Percentiles rank a stretch among this genome's conserved stretches.
Evolutionary conservation across 345 rosid genomes (phyloP).

Genomic region (Brassica juncea): DNA sequence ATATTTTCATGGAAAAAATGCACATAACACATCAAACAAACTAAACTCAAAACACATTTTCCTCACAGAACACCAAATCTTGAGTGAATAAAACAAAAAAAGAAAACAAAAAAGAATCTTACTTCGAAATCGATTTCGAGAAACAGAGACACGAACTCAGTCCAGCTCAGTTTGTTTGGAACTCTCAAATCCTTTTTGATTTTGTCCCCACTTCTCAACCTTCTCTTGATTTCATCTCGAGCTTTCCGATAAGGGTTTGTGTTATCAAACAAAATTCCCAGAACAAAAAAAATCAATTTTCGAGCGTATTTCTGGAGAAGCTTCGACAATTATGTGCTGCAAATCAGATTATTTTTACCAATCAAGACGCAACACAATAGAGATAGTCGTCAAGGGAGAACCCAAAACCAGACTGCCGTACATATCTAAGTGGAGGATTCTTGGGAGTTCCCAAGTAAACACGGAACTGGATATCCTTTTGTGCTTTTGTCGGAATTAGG

Average conservation of each 20-base stretch:
- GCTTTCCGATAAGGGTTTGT: background rate
- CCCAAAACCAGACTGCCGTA: no score
- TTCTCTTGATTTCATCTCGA: background rate
- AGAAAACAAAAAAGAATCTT: background rate
- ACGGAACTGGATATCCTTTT: no score
- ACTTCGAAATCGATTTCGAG: background rate
- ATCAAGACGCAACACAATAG: no score
- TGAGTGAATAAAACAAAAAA: background rate
- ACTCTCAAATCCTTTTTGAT: background rate
- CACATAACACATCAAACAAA: no score
- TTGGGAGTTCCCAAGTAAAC: no score
- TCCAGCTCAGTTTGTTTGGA: background rate
- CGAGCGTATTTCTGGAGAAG: background rate
- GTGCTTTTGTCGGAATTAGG: no score
- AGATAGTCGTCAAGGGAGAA: no score
- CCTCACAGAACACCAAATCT: background rate
- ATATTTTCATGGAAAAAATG: no score
- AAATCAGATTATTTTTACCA: no score
- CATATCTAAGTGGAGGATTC: no score
- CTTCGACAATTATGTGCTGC: background rate
- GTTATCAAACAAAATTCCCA: background rate
- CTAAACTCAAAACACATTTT: no score
- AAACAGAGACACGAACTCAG: background rate
- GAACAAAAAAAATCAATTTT: background rate
- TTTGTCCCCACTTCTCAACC: background rate